Evolutionary conservation across 1,139 yeast species (phyloP).

Genomic region (Hanseniaspora sp.): DNA sequence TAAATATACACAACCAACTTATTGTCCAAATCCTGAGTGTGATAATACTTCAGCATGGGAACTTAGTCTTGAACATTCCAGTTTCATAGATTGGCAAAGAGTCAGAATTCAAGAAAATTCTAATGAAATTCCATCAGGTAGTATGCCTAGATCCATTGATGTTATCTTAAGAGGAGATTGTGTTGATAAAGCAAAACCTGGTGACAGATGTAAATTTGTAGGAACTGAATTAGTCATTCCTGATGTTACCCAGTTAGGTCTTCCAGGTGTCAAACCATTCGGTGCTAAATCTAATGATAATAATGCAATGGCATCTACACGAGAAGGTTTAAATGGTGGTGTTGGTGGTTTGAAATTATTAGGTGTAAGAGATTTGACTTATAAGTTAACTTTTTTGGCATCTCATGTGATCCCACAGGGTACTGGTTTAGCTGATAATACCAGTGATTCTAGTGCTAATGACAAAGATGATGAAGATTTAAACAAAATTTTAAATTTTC

Average conservation of each 20-base stretch:
- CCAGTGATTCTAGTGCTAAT: slow-evolving; percentile 30
- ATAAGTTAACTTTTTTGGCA: slow-evolving; percentile 82
- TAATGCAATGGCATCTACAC: slow-evolving; percentile 44
- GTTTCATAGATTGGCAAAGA: slow-evolving; percentile 93
- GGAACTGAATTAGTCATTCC: slow-evolving; percentile 96
- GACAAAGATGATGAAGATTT: slow-evolving; percentile 25
- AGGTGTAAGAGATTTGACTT: slow-evolving; percentile 91
- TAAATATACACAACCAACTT: slow-evolving; percentile 89
- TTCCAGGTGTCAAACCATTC: slow-evolving; percentile 83
- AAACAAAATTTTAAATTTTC: slow-evolving; percentile 36
- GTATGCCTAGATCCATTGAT: slow-evolving; percentile 96
- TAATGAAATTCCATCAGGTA: slow-evolving; percentile 92
- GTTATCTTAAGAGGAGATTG: slow-evolving; percentile 87
- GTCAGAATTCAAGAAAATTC: slow-evolving; percentile 93
- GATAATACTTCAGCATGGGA: slow-evolving; percentile 82
- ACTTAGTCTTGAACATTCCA: slow-evolving; percentile 68
- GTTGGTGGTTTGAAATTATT: slow-evolving; percentile 74
- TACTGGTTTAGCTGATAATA: slow-evolving; percentile 22
- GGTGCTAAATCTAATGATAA: slow-evolving; percentile 57
- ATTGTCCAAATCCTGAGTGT: slow-evolving; percentile 80
- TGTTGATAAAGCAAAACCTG: slow-evolving; percentile 95
- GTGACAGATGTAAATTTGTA: slow-evolving; percentile 88
- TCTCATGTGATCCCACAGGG: slow-evolving; percentile 53
- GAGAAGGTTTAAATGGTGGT: slow-evolving; percentile 72
- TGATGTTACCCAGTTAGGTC: slow-evolving; percentile 86